These are phyloP conservation scores for Erigeron philadelphicus DNA, from an alignment of 140 eudicot genomes.

Conservation along the genomic window DNA sequence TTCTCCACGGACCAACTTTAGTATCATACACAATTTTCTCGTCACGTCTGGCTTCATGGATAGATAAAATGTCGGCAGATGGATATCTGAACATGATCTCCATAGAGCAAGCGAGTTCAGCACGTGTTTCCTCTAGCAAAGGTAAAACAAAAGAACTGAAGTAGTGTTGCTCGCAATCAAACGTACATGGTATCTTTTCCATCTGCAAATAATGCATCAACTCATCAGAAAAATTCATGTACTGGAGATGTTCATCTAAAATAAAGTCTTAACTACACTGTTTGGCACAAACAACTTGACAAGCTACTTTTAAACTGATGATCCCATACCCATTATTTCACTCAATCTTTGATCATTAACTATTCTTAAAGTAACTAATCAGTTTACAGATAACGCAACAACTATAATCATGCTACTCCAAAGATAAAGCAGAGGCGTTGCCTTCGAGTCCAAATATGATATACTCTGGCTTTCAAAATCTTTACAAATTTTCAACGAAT, in stretches of 20 bases:
- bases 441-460: not conserved
- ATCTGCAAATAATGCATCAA: slow-evolving; percentile 24
- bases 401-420: not conserved
- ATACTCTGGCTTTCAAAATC: not conserved
- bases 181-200: slow-evolving; percentile 30
- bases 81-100: slow-evolving; percentile 36
- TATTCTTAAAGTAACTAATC: not conserved
- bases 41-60: slow-evolving; percentile 9
- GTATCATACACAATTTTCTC: slow-evolving; percentile 29
- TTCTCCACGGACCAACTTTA: slow-evolving; percentile 48
- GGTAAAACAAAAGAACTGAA: slow-evolving; percentile 31
- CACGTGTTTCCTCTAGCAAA: slow-evolving; percentile 42
- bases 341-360: no score
- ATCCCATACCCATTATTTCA: no score
- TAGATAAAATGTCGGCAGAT: slow-evolving; percentile 36
- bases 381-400: no score
- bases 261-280: not conserved
- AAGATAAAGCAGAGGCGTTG: not conserved
- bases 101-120: slow-evolving; percentile 32
- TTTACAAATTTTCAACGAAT: not conserved
- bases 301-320: no score
- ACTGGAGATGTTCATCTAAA: not conserved
- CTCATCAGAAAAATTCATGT: not conserved
- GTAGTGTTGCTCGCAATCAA: slow-evolving; percentile 31
- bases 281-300: not conserved